Conservation (phyloP, 139 green algal species). For the Trebouxia sp. region DNA sequence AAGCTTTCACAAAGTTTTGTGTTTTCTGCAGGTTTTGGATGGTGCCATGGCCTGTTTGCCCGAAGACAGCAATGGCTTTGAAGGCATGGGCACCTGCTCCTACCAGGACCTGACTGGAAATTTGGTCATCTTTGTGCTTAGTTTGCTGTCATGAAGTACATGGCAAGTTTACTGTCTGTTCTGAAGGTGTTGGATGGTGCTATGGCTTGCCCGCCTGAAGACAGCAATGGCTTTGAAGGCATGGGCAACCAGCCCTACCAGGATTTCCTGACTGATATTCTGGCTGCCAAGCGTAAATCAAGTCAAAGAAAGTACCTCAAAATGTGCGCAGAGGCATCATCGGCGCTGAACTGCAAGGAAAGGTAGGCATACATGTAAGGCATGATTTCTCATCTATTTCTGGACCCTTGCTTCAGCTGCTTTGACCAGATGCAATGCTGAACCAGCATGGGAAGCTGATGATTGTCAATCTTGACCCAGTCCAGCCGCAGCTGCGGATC, state of each 20-base stretch:
- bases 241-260: slow-evolving; percentile 19
- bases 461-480: too few species aligned
- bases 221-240: slow-evolving; percentile 23
- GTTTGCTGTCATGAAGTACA: too few species aligned
- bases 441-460: too few species aligned
- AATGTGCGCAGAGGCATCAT: neutral
- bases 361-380: slow-evolving; percentile 4
- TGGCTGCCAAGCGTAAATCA: neutral
- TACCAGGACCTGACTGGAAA: neutral
- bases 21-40: neutral
- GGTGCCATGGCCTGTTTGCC: slow-evolving; percentile 19
- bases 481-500: too few species aligned
- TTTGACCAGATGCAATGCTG: too few species aligned
- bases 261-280: neutral
- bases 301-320: neutral
- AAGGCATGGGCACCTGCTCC: slow-evolving; percentile 14
- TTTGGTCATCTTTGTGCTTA: too few species aligned
- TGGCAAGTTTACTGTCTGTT: neutral
- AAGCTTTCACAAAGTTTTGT: too few species aligned
- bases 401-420: too few species aligned
- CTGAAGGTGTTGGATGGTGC: slow-evolving; percentile 19
- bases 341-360: slow-evolving; percentile 19
- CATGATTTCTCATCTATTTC: too few species aligned
- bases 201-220: slow-evolving; percentile 26
- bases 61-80: slow-evolving; percentile 25